A percentile compares a stretch with the other conserved stretches of the same genome.
Conservation (phyloP, 129 eudicot species). For the Dittrichia graveolens region DNA sequence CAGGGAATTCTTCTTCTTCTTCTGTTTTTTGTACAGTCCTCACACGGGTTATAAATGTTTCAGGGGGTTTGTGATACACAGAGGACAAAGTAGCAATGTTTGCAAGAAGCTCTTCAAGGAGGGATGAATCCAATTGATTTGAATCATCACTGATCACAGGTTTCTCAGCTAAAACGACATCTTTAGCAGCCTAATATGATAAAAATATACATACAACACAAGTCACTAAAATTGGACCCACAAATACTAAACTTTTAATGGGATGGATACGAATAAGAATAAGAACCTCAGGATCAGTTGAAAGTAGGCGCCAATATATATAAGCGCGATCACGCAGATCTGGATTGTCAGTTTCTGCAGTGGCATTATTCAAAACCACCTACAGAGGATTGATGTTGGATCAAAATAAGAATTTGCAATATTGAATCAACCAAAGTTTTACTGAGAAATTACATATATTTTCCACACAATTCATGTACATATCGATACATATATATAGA, state of each 20-base stretch:
- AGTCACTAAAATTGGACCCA: conserved; percentile 18
- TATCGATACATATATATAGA: too few species aligned
- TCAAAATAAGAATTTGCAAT: too few species aligned
- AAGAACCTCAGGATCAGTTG: conserved; percentile 97
- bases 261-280: neutral
- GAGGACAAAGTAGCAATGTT: conserved; percentile 94
- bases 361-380: conserved; percentile 98
- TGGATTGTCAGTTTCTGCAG: conserved; percentile 99
- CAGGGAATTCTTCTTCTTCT: conserved; percentile 90
- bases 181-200: conserved; percentile 83
- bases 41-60: conserved; percentile 90
- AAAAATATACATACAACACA: neutral
- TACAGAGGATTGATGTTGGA: conserved; percentile 14
- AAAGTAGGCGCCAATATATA: conserved; percentile 99
- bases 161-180: conserved; percentile 95
- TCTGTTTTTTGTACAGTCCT: conserved; percentile 78
- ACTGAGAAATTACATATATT: too few species aligned
- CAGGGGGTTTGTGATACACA: conserved; percentile 98
- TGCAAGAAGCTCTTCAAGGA: conserved; percentile 96
- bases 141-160: conserved; percentile 98
- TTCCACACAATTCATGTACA: too few species aligned
- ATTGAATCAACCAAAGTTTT: too few species aligned
- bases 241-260: neutral
- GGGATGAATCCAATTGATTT: conserved; percentile 86
- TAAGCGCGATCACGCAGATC: conserved; percentile 98